Evolutionary conservation across 2,329 filamentous ascomycete genomes (phyloP), one percentile per base, ranked within the genome.

Genomic region (Didymella pomorum): DNA sequence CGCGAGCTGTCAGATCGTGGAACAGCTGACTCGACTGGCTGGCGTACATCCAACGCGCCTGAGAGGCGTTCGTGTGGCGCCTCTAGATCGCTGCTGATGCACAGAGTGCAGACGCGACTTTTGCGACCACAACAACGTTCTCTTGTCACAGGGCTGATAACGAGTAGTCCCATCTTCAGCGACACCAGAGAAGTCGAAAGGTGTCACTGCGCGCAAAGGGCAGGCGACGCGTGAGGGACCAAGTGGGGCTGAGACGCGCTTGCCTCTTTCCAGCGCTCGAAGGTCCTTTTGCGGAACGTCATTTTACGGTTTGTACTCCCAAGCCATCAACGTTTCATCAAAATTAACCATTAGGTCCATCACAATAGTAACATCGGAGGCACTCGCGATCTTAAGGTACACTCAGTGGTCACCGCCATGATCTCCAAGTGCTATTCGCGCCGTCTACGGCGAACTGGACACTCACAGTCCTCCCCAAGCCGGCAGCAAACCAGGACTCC

Each of bases 321-420:
- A 49, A 39, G 44, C 29, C 44, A 29, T 51, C 33, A 18, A 46
- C 35, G 56, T 58, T 58, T 58, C 50, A 58, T 25, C 45, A 20
- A 41, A 2, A 46, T 50, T 21, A 33, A 21, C 3, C 18, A 26
- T 45, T 12, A 41, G 12, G 1, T 18, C 1, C 29, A 10, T 9
- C 23, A n/a, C 31, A 16, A 16, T 45, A 53, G 6, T 39, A 41
- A 16, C 23, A 1, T 4, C 10, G 8, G 37, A 8, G n/a, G 20
- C 8, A 31, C 7, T 28, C 28, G 18, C 14, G 7, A 39, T 21
- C 2, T 2, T 23, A 23, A 9, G 6, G 8, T 4, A 3, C 11
- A 16, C 18, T 2, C 21, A 44, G 26, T 33, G 33, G 20, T 31
- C 18, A 33, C 20, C n/a, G 6, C 12, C 9, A 3, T 4, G 35